Conservation (phyloP, 768 basidiomycete species). For the Agrocybe pediades region DNA sequence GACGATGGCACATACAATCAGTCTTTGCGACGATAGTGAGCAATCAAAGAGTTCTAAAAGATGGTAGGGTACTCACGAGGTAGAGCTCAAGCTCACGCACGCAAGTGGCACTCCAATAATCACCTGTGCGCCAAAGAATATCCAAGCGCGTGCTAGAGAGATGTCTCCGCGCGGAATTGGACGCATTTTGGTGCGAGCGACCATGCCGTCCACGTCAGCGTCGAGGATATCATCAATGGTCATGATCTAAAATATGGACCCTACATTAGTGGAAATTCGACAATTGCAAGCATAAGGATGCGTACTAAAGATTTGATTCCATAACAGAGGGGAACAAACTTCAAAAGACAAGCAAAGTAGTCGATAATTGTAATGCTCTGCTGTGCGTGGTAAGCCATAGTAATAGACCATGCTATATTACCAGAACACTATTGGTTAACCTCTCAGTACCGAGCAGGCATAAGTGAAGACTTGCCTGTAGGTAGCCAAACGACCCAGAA, state of each 20-base stretch:
- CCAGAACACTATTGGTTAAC: background rate
- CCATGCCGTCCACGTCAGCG: conserved; percentile 1
- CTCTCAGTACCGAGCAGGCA: background rate
- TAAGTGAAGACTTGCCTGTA: background rate
- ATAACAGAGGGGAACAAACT: conserved; percentile 3
- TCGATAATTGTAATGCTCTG: background rate
- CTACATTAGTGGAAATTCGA: no score
- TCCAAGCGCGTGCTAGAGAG: background rate
- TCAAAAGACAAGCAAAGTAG: background rate
- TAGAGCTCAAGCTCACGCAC: background rate
- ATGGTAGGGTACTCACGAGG: background rate
- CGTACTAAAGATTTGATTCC: conserved; percentile 6
- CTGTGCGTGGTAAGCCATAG: conserved; percentile 2
- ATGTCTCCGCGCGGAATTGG: background rate
- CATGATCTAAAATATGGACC: conserved; percentile 2
- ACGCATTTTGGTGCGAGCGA: background rate
- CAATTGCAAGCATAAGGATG: no score
- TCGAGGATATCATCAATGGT: conserved; percentile 7
- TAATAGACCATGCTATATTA: conserved; percentile 5
- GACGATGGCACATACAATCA: background rate
- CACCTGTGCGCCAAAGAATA: background rate
- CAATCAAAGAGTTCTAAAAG: background rate
- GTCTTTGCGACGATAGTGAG: background rate
- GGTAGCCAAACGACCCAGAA: conserved; percentile 7
- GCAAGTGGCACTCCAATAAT: background rate